These are phyloP conservation scores for Medicago ruthenica DNA, from an alignment of 306 rosid species.

Conservation along the genomic window DNA sequence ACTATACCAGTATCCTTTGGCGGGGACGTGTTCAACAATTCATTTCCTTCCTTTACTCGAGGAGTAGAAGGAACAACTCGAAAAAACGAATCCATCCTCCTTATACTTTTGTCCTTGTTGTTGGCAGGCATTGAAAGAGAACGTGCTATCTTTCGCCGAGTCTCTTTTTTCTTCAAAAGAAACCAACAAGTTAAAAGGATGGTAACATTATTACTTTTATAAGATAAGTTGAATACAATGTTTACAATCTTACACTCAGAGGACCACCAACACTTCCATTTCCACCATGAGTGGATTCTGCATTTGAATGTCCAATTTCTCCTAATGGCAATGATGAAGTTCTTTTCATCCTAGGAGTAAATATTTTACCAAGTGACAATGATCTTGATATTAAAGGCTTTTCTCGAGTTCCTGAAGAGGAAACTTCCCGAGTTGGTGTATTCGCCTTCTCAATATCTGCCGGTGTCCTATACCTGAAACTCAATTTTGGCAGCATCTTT, in stretches of 20 bases:
- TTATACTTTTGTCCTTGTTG: constrained; percentile 62
- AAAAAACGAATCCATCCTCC: constrained; percentile 90
- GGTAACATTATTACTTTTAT: neutral
- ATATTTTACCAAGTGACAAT: constrained; percentile 74
- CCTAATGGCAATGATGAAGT: constrained; percentile 86
- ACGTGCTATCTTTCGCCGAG: constrained; percentile 69
- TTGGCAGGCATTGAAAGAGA: constrained; percentile 90
- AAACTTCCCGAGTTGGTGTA: constrained; percentile 56
- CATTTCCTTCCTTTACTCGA: constrained; percentile 69
- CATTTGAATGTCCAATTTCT: constrained; percentile 60
- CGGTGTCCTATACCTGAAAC: constrained; percentile 73
- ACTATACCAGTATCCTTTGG: constrained; percentile 66
- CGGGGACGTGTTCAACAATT: constrained; percentile 52
- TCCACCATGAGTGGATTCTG: constrained; percentile 78
- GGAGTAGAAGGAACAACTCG: constrained; percentile 92
- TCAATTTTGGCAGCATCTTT: constrained; percentile 78
- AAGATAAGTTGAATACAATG: constrained; percentile 19
- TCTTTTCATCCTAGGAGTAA: constrained; percentile 88
- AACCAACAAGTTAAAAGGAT: constrained; percentile 25
- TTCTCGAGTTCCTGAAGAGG: constrained; percentile 61
- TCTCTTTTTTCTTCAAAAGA: constrained; percentile 66
- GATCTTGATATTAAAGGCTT: constrained; percentile 80
- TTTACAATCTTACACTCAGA: constrained; percentile 56
- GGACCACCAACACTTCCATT: constrained; percentile 67
- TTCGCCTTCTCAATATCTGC: constrained; percentile 65